These are phyloP conservation scores for Flaveria linearis DNA, from an alignment of 129 eudicot genomes.

Conservation along the genomic window DNA sequence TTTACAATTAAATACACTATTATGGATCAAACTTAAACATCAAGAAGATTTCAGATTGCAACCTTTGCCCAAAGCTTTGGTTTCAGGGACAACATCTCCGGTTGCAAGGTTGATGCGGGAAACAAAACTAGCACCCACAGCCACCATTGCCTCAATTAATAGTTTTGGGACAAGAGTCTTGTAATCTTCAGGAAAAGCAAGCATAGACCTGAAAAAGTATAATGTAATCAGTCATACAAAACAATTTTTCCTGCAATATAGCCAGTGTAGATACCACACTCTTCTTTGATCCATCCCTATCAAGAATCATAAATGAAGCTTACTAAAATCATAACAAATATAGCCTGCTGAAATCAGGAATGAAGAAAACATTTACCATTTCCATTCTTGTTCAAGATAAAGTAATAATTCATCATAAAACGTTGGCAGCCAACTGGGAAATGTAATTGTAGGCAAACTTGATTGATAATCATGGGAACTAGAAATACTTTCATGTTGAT, in stretches of 20 bases:
- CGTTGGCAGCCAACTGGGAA: conserved; percentile 86
- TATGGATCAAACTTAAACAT: conserved; percentile 9
- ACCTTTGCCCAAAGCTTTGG: conserved; percentile 96
- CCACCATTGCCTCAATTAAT: conserved; percentile 71
- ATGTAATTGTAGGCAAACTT: conserved; percentile 46
- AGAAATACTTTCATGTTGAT: conserved; percentile 54
- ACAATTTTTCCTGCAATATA: not conserved
- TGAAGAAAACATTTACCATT: conserved; percentile 61
- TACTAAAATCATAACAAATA: not conserved
- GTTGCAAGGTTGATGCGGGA: conserved; percentile 90
- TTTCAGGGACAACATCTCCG: conserved; percentile 90
- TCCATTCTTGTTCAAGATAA: conserved; percentile 98
- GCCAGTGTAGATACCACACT: conserved; percentile 4
- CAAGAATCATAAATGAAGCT: not conserved
- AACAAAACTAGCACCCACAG: conserved; percentile 73
- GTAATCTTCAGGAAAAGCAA: conserved; percentile 95
- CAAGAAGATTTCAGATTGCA: not conserved
- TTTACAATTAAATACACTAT: not conserved
- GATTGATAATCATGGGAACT: conserved; percentile 54
- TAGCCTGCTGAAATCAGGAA: conserved; percentile 25
- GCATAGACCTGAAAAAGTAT: conserved; percentile 67
- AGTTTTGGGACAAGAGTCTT: conserved; percentile 85
- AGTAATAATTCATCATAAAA: conserved; percentile 91
- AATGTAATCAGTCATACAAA: conserved; percentile 25
- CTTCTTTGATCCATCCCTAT: not conserved